These are phyloP conservation scores for Fusarium heterosporum DNA, from an alignment of 2,329 filamentous ascomycete genomes.

Conservation along the genomic window DNA sequence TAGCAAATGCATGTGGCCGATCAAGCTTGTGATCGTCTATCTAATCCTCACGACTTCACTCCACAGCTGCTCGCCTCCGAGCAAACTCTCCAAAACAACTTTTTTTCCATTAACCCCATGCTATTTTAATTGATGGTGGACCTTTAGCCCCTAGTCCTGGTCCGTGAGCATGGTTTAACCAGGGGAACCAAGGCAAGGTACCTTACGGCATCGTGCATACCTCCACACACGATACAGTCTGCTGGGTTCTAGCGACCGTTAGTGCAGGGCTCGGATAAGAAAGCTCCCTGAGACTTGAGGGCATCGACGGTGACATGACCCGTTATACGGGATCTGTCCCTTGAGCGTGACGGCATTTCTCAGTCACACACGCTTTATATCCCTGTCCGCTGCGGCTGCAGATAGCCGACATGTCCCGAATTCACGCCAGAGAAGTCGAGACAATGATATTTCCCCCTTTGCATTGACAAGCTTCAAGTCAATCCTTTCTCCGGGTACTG, in stretches of 20 bases:
- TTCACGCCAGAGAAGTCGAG: constrained; percentile 42
- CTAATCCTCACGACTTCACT: constrained; percentile 44
- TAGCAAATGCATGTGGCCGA: not conserved
- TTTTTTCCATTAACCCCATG: constrained; percentile 36
- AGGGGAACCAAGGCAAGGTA: constrained; percentile 43
- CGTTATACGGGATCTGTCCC: constrained; percentile 22
- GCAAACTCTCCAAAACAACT: constrained; percentile 37
- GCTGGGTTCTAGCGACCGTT: constrained; percentile 39
- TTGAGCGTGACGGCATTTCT: constrained; percentile 44
- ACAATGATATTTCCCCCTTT: constrained; percentile 23
- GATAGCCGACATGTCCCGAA: constrained; percentile 45
- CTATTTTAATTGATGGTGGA: constrained; percentile 39
- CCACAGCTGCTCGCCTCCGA: constrained; percentile 33
- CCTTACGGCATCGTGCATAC: constrained; percentile 33
- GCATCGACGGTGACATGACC: constrained; percentile 20
- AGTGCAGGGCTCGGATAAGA: constrained; percentile 31
- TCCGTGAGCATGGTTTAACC: constrained; percentile 33
- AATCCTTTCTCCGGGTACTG: constrained; percentile 10
- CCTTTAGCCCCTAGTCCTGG: constrained; percentile 23
- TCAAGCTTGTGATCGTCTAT: constrained; percentile 28
- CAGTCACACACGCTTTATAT: constrained; percentile 34
- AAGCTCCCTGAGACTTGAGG: constrained; percentile 33
- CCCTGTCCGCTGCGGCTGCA: constrained; percentile 35
- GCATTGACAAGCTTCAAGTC: constrained; percentile 24
- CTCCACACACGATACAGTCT: constrained; percentile 41